Evolutionary conservation across 2,329 filamentous ascomycete species (phyloP).

Genomic region (Drechslerella dactyloides): DNA sequence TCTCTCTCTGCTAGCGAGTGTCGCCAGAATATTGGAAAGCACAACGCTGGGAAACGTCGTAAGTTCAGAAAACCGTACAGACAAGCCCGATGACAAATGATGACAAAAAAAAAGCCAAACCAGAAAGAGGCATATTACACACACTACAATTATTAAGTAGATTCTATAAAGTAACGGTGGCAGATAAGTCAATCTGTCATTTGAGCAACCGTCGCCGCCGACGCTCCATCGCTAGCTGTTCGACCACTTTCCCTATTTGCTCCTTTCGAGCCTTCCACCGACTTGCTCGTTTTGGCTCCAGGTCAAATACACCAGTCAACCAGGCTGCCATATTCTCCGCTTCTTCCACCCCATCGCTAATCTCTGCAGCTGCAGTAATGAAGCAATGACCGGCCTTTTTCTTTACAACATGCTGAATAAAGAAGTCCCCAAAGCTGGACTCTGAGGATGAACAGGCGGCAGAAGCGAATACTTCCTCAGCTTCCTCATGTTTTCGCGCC

Average conservation of each 20-base stretch:
- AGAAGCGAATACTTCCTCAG: neutral
- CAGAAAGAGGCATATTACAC: no score
- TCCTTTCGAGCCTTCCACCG: constrained; percentile 23
- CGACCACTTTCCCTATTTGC: neutral
- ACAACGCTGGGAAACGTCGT: no score
- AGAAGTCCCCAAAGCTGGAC: constrained; percentile 5
- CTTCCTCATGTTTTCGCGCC: no score
- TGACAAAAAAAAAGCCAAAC: no score
- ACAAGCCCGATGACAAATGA: no score
- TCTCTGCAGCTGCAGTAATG: constrained; percentile 17
- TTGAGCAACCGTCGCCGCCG: neutral
- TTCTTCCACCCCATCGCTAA: constrained; percentile 12
- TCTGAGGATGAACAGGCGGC: neutral
- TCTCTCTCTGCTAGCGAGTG: no score
- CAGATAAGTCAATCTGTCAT: no score
- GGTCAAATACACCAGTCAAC: constrained; percentile 7
- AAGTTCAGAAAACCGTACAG: no score
- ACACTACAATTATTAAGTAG: no score
- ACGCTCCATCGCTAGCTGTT: neutral
- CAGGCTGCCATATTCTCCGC: constrained; percentile 31
- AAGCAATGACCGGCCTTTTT: constrained; percentile 26
- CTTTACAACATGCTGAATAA: constrained; percentile 25
- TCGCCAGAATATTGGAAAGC: no score
- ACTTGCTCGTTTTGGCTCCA: constrained; percentile 1
- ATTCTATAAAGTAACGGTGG: no score